phyloP scores from a whole-genome alignment of 2,329 filamentous ascomycete species.

The Herpotrichia juniperi region DNA sequence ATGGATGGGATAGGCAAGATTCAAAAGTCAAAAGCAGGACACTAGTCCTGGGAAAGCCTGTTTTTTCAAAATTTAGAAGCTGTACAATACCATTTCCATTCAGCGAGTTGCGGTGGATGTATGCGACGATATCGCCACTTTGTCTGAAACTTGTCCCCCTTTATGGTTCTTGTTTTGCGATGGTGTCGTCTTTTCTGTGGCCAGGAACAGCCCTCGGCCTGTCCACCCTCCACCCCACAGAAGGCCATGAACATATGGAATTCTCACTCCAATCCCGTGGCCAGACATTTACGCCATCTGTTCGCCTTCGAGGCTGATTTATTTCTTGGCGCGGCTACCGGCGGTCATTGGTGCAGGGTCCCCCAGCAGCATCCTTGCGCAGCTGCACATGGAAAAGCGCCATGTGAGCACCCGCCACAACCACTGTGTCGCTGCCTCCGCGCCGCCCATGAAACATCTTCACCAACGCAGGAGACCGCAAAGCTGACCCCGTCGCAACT shows the following conservation, averaged over 20 bases:
- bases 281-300: constrained; percentile 19
- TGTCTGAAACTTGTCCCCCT: background rate
- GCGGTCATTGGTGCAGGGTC: constrained; percentile 36
- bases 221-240: no score
- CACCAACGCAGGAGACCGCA: constrained; percentile 12
- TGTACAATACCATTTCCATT: background rate
- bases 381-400: constrained; percentile 27
- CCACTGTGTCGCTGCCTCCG: constrained; percentile 27
- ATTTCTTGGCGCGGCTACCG: constrained; percentile 33
- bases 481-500: constrained; percentile 15
- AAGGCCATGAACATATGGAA: background rate
- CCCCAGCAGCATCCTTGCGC: constrained; percentile 16
- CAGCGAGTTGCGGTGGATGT: background rate
- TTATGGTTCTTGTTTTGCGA: background rate
- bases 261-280: constrained; percentile 24
- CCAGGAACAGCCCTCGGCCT: background rate
- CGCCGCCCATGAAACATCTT: constrained; percentile 35
- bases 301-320: constrained; percentile 33
- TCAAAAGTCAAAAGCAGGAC: constrained; percentile 26
- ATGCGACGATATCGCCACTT: background rate
- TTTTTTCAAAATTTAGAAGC: background rate
- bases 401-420: constrained; percentile 36
- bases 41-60: background rate
- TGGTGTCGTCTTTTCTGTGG: background rate
- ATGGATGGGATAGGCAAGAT: constrained; percentile 67